Evolutionary conservation across 192 early-diverging fungal species (phyloP).

Genomic region (Coemansia sp.): DNA sequence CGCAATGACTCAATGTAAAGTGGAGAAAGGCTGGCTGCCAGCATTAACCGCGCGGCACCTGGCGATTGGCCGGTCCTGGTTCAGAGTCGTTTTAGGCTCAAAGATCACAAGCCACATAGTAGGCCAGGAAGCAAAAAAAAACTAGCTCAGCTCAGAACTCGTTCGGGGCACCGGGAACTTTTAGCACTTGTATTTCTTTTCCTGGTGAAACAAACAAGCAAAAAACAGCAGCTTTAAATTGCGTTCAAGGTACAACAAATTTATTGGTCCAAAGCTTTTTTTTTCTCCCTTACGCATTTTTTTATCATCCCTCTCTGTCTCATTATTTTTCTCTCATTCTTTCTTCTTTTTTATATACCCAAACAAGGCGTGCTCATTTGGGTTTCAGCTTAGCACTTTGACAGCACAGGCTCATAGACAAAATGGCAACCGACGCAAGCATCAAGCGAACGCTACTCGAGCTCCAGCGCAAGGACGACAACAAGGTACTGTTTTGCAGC

Average conservation of each 20-base stretch:
- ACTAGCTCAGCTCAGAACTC: too few relatives aligned
- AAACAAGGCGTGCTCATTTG: background rate
- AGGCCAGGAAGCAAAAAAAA: too few relatives aligned
- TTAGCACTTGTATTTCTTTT: too few relatives aligned
- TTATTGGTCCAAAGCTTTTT: background rate
- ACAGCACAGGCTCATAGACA: background rate
- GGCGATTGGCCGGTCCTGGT: too few relatives aligned
- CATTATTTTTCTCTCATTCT: conserved; percentile 3
- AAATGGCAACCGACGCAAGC: conserved; percentile 33
- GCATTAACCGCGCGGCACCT: too few relatives aligned
- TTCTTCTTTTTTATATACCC: background rate
- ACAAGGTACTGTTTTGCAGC: conserved; percentile 27
- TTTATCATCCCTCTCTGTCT: background rate
- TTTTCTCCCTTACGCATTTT: background rate
- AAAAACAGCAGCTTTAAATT: too few relatives aligned
- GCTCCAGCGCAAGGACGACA: conserved; percentile 43
- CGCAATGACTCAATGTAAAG: too few relatives aligned
- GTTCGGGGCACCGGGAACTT: too few relatives aligned
- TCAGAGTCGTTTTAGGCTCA: too few relatives aligned
- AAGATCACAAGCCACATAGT: too few relatives aligned
- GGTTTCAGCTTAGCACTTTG: background rate
- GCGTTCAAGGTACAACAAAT: background rate
- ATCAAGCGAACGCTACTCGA: conserved; percentile 38
- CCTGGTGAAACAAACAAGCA: too few relatives aligned
- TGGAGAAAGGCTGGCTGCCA: too few relatives aligned